phyloP scores from a whole-genome alignment of 2,329 filamentous ascomycete species.

The Davidsoniella australis region DNA sequence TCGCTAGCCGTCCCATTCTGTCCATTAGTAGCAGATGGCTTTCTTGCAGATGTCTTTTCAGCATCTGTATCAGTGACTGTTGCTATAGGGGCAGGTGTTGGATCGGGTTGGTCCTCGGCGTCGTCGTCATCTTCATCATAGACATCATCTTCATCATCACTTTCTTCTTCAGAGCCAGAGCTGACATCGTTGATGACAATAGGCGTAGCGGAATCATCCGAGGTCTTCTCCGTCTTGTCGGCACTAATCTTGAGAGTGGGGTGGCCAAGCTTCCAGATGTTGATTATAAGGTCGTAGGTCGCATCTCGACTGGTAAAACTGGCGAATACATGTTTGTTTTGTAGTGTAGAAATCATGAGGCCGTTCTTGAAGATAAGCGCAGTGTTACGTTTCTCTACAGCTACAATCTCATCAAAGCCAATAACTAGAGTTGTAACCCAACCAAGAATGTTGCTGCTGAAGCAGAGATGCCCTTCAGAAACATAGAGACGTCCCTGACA shows the following conservation, averaged over 20 bases:
- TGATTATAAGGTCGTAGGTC: slow-evolving; percentile 91
- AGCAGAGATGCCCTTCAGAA: slow-evolving; percentile 92
- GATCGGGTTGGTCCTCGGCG: slow-evolving; percentile 32
- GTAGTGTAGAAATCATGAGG: slow-evolving; percentile 87
- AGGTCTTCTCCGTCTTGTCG: slow-evolving; percentile 79
- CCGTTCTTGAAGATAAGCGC: slow-evolving; percentile 94
- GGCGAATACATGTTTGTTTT: slow-evolving; percentile 89
- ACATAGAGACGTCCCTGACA: slow-evolving; percentile 88
- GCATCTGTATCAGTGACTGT: slow-evolving; percentile 32
- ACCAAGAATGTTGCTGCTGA: slow-evolving; percentile 95
- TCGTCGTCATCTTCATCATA: slow-evolving; percentile 68
- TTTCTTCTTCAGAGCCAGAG: slow-evolving; percentile 44
- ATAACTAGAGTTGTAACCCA: slow-evolving; percentile 97
- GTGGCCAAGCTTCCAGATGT: slow-evolving; percentile 96
- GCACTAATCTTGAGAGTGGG: slow-evolving; percentile 81
- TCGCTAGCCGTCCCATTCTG: slow-evolving; percentile 22
- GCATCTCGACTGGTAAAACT: slow-evolving; percentile 89
- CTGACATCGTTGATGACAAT: slow-evolving; percentile 27
- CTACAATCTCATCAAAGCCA: slow-evolving; percentile 94
- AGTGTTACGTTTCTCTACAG: slow-evolving; percentile 91
- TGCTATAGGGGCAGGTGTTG: slow-evolving; percentile 8
- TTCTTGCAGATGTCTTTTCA: slow-evolving; percentile 51
- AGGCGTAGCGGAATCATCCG: slow-evolving; percentile 23
- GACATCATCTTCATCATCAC: slow-evolving; percentile 49
- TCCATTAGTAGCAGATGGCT: slow-evolving; percentile 40